Evolutionary conservation across 2,329 filamentous ascomycete genomes (phyloP).

Genomic region (Emericellopsis atlantica): DNA sequence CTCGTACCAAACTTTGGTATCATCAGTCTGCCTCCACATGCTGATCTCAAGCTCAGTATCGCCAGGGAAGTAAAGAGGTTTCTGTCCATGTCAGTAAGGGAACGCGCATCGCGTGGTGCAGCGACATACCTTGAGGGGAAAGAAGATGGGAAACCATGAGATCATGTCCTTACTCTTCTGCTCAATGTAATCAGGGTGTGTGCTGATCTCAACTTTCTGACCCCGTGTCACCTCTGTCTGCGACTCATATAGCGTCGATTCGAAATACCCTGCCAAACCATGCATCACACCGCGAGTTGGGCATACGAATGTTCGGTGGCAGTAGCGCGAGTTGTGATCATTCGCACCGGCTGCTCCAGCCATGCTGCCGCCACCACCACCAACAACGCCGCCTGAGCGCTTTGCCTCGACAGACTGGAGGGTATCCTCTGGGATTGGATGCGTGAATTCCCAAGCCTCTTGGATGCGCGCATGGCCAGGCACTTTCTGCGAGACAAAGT

Average conservation of each 20-base stretch:
- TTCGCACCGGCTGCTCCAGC: constrained; percentile 69
- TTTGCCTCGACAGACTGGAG: constrained; percentile 43
- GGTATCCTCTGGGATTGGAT: constrained; percentile 53
- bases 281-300: constrained; percentile 73
- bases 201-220: constrained; percentile 72
- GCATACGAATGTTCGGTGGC: constrained; percentile 66
- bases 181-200: constrained; percentile 83
- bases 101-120: not conserved
- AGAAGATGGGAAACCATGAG: constrained; percentile 98
- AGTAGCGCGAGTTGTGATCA: constrained; percentile 79
- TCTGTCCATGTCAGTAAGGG: constrained; percentile 32
- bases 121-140: constrained; percentile 73
- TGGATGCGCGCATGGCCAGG: constrained; percentile 54
- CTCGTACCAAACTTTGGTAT: constrained; percentile 96
- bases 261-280: constrained; percentile 88
- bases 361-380: constrained; percentile 60
- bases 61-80: constrained; percentile 74
- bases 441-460: constrained; percentile 67
- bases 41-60: constrained; percentile 77
- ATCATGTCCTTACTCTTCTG: constrained; percentile 96
- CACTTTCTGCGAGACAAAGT: constrained; percentile 61
- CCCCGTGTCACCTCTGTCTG: constrained; percentile 19
- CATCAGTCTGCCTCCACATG: constrained; percentile 94
- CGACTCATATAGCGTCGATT: constrained; percentile 77
- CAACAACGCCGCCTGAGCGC: constrained; percentile 49